Evolutionary conservation across 306 rosid genomes (phyloP).

Genomic region (Arachis hypogaea): DNA sequence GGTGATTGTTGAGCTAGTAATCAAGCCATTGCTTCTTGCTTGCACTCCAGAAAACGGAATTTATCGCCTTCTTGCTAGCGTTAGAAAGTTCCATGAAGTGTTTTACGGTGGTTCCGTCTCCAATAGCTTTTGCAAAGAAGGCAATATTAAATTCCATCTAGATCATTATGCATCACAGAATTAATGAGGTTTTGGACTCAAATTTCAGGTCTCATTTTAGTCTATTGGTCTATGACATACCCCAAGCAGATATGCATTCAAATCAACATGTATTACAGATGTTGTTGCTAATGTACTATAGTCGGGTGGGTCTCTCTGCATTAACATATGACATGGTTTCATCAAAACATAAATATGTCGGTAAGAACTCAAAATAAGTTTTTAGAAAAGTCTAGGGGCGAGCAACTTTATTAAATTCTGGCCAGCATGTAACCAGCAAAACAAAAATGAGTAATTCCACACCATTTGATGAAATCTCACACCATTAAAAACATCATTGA

Average conservation of each 20-base stretch:
- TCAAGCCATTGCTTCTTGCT: constrained; percentile 86
- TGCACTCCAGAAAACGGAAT: constrained; percentile 75
- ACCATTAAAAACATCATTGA: no score
- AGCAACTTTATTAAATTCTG: no score
- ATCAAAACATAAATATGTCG: constrained; percentile 1
- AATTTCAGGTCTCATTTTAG: constrained; percentile 28
- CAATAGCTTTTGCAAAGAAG: constrained; percentile 67
- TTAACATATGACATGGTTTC: constrained; percentile 31
- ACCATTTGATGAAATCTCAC: no score
- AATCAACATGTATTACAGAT: constrained; percentile 80
- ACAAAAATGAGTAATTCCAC: no score
- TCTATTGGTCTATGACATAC: constrained; percentile 44
- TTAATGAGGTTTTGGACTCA: constrained; percentile 31
- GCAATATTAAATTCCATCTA: constrained; percentile 90
- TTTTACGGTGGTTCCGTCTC: constrained; percentile 52
- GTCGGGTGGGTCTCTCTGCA: constrained; percentile 69
- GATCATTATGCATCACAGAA: constrained; percentile 35
- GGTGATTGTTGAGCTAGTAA: constrained; percentile 63
- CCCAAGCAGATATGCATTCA: constrained; percentile 76
- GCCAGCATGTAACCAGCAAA: no score
- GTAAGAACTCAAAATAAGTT: no score
- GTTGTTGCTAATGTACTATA: constrained; percentile 85
- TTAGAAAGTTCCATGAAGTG: constrained; percentile 58
- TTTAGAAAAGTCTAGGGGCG: no score
- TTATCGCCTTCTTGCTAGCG: constrained; percentile 63